A percentile compares a stretch with the other conserved stretches of the same genome.
phyloP scores from a whole-genome alignment of 176 grass and related monocot species.

The sorghum (Sorghum bicolor) region DNA sequence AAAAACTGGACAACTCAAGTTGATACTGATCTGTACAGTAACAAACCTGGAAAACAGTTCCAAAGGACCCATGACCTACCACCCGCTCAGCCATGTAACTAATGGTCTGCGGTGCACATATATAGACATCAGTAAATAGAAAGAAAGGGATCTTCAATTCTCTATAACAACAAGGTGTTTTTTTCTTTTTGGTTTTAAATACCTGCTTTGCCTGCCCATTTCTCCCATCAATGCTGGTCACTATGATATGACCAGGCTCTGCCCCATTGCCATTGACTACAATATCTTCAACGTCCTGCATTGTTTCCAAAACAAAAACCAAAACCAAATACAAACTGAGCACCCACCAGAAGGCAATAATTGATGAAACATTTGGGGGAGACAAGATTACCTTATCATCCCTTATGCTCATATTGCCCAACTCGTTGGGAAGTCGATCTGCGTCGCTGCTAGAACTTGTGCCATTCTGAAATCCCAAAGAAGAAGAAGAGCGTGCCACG shows the following conservation, averaged over 20 bases:
- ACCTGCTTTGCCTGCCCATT: constrained; percentile 88
- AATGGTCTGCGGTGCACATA: constrained; percentile 56
- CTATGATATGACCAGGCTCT: constrained; percentile 89
- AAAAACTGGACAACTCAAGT: neutral
- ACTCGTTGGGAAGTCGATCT: constrained; percentile 55
- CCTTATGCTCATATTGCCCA: constrained; percentile 77
- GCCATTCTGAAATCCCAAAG: constrained; percentile 46
- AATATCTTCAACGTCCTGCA: constrained; percentile 74
- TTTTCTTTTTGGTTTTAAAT: neutral
- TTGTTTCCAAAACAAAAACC: neutral
- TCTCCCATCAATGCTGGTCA: constrained; percentile 79
- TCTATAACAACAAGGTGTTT: neutral
- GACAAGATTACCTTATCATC: constrained; percentile 68
- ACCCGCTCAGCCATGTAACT: constrained; percentile 86
- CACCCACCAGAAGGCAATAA: neutral
- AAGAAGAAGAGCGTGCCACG: constrained; percentile 42
- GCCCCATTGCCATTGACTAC: constrained; percentile 75
- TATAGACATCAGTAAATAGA: neutral
- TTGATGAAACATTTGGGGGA: neutral
- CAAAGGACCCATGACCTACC: constrained; percentile 71
- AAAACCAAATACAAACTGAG: neutral
- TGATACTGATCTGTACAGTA: constrained; percentile 14
- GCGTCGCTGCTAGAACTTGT: constrained; percentile 31
- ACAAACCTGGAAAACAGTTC: constrained; percentile 79
- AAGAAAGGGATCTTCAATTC: neutral